A percentile compares a stretch with the other conserved stretches of the same genome.
Conservation (phyloP, 2,329 filamentous ascomycete species). For the Colletotrichum brevisporum region DNA sequence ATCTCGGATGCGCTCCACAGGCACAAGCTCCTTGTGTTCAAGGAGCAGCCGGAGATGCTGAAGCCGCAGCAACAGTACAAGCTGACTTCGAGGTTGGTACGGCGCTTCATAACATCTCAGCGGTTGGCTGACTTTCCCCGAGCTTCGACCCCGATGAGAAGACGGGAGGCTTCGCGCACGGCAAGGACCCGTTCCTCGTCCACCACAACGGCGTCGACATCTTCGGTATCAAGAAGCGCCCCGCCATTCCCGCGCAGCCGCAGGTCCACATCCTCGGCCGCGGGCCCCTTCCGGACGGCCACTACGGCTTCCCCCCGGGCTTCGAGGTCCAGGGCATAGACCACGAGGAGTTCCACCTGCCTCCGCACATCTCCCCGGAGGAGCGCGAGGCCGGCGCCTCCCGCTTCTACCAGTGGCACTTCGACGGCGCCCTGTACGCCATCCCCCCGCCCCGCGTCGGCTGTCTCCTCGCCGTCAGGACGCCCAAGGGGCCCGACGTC, state of each 20-base stretch:
- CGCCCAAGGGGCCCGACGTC: slow-evolving; percentile 53
- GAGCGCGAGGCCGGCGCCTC: slow-evolving; percentile 55
- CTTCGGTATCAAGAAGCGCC: slow-evolving; percentile 57
- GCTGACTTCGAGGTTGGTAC: slow-evolving; percentile 45
- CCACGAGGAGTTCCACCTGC: slow-evolving; percentile 54
- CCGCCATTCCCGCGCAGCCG: slow-evolving; percentile 55
- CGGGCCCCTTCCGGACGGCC: slow-evolving; percentile 53
- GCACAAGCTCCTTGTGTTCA: slow-evolving; percentile 60
- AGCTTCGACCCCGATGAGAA: slow-evolving; percentile 40
- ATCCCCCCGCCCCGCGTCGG: slow-evolving; percentile 58
- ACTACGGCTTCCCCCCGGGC: slow-evolving; percentile 56
- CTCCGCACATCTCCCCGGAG: slow-evolving; percentile 52
- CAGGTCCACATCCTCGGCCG: slow-evolving; percentile 55
- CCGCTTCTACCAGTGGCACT: slow-evolving; percentile 63
- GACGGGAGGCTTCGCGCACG: slow-evolving; percentile 55
- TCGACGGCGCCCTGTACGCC: slow-evolving; percentile 60
- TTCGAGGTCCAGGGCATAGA: slow-evolving; percentile 58
- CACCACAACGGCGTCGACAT: slow-evolving; percentile 48
- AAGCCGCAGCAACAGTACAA: slow-evolving; percentile 57
- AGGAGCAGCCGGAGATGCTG: slow-evolving; percentile 56
- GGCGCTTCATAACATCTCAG: slow-evolving; percentile 41
- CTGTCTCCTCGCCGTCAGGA: slow-evolving; percentile 54
- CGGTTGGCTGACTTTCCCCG: slow-evolving; percentile 38
- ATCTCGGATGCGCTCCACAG: slow-evolving; percentile 58
- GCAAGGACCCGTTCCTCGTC: slow-evolving; percentile 51